These are phyloP conservation scores for Hypomyces perniciosus DNA, from an alignment of 2,329 filamentous ascomycete genomes.

Conservation along the genomic window DNA sequence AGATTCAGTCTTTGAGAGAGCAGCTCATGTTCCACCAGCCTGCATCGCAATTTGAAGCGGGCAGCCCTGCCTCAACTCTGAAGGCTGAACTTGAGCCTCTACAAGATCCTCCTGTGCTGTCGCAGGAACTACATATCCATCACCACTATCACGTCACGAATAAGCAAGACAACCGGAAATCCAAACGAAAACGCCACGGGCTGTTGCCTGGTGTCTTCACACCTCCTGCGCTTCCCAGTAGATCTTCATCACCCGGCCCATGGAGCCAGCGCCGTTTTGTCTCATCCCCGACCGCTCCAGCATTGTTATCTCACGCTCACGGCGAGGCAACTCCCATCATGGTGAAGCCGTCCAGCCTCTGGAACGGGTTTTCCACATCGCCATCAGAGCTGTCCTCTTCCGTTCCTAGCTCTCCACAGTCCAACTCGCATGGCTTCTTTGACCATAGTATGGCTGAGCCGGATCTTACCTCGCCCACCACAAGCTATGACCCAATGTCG, in stretches of 20 bases:
- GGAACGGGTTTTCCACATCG: slow-evolving; percentile 41
- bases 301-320: slow-evolving; percentile 36
- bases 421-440: slow-evolving; percentile 69
- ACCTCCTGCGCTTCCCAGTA: slow-evolving; percentile 37
- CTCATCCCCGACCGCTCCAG: slow-evolving; percentile 33
- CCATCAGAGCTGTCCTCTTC: slow-evolving; percentile 67
- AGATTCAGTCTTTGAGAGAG: slow-evolving; percentile 80
- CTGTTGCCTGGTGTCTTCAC: slow-evolving; percentile 58
- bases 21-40: slow-evolving; percentile 77
- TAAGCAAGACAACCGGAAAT: slow-evolving; percentile 55
- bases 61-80: slow-evolving; percentile 48
- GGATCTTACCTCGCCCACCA: slow-evolving; percentile 80
- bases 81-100: slow-evolving; percentile 63
- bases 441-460: slow-evolving; percentile 55
- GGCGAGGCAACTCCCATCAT: slow-evolving; percentile 46
- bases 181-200: slow-evolving; percentile 66
- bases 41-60: slow-evolving; percentile 37
- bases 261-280: slow-evolving; percentile 33
- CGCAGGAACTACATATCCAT: slow-evolving; percentile 83
- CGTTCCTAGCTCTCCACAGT: slow-evolving; percentile 73
- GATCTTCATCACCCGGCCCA: slow-evolving; percentile 35
- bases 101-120: slow-evolving; percentile 32
- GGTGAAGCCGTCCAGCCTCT: slow-evolving; percentile 46
- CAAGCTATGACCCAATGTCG: slow-evolving; percentile 63
- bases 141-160: slow-evolving; percentile 80